Conservation (phyloP, 192 early-diverging fungal species). For the Thoreauomyces humboldtii region DNA sequence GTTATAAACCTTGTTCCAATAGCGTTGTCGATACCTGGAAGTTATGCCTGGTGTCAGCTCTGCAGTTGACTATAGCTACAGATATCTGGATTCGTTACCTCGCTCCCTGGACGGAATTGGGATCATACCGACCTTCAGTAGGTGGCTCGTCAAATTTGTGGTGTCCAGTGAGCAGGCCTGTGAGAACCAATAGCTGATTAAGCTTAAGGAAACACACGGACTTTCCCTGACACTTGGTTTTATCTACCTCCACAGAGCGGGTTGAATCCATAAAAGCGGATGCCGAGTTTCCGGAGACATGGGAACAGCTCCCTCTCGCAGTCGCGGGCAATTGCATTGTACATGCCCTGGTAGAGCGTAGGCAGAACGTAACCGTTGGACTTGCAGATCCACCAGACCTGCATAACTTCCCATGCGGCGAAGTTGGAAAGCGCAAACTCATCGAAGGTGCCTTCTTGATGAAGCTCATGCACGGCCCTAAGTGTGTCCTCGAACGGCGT, state of each 20-base stretch:
- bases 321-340: slow-evolving; percentile 31
- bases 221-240: slow-evolving; percentile 19
- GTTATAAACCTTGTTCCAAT: slow-evolving; percentile 32
- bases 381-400: slow-evolving; percentile 48
- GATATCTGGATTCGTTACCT: not conserved
- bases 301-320: slow-evolving; percentile 54
- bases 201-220: not conserved
- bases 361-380: slow-evolving; percentile 45
- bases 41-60: slow-evolving; percentile 8
- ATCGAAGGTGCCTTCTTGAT: slow-evolving; percentile 49
- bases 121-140: slow-evolving; percentile 38
- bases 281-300: slow-evolving; percentile 53
- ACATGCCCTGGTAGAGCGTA: slow-evolving; percentile 45
- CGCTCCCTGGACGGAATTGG: slow-evolving; percentile 32
- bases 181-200: not conserved
- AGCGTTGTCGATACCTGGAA: slow-evolving; percentile 36
- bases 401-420: slow-evolving; percentile 48
- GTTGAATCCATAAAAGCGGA: slow-evolving; percentile 69
- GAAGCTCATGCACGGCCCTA: slow-evolving; percentile 55
- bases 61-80: not conserved
- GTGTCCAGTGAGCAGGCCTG: slow-evolving; percentile 28
- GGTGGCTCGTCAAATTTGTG: slow-evolving; percentile 33
- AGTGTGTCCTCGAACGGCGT: slow-evolving; percentile 54
- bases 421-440: slow-evolving; percentile 40
- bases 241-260: slow-evolving; percentile 62